Percentiles rank a stretch among this genome's conserved stretches.
phyloP scores from a whole-genome alignment of 805 yeast species.

The Candida nitratophila region DNA sequence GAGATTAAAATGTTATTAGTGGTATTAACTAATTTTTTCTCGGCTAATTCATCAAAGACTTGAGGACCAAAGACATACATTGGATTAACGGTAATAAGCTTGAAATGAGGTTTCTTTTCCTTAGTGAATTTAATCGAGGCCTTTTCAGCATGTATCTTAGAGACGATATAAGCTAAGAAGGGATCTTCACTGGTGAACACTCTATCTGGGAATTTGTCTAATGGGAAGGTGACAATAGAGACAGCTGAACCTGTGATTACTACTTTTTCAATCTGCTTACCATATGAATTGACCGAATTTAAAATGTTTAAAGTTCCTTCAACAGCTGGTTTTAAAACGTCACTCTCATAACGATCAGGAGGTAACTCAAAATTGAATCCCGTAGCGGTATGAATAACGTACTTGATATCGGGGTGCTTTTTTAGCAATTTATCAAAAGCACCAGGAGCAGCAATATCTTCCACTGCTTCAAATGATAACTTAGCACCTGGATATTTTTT shows the following conservation, averaged over 20 bases:
- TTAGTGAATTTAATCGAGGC: conserved; percentile 34
- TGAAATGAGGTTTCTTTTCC: conserved; percentile 25
- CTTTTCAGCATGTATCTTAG: conserved; percentile 37
- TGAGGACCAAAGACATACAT: conserved; percentile 39
- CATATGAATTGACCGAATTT: conserved; percentile 28
- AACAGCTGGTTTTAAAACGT: conserved; percentile 37
- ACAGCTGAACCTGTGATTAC: conserved; percentile 45
- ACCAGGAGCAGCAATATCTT: conserved; percentile 24
- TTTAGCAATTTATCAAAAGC: conserved; percentile 42
- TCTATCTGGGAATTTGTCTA: neutral
- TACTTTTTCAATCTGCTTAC: conserved; percentile 30
- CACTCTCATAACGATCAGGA: conserved; percentile 28
- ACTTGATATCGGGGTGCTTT: conserved; percentile 32
- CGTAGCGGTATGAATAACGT: conserved; percentile 44
- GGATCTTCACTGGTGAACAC: conserved; percentile 16
- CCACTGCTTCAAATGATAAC: conserved; percentile 24
- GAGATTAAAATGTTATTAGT: conserved; percentile 23
- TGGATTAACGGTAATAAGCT: conserved; percentile 26
- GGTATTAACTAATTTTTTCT: conserved; percentile 46
- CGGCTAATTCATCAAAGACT: conserved; percentile 27
- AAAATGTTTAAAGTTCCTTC: conserved; percentile 37
- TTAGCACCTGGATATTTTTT: conserved; percentile 10
- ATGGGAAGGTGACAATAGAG: conserved; percentile 19
- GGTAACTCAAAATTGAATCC: conserved; percentile 33
- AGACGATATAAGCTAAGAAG: conserved; percentile 29